Evolutionary conservation across 2,329 filamentous ascomycete species (phyloP), one percentile per base, ranked within the genome.

Genomic region (Fusarium lateritium): DNA sequence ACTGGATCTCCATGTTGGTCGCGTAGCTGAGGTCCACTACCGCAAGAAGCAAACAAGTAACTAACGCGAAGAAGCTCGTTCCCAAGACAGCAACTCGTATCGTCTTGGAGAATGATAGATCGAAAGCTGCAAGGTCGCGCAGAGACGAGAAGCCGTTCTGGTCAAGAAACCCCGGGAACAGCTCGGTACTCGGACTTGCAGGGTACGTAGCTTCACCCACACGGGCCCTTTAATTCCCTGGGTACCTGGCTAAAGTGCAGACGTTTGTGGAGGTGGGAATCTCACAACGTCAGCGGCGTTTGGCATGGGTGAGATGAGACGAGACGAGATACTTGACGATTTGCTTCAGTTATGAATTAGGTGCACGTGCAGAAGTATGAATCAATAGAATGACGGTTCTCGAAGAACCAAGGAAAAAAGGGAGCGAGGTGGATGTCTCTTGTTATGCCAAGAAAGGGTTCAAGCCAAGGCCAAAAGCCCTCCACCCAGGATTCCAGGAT

Each of bases 1-100:
- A 81, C 49, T 81, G 79, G 53, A 81, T 79, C 74, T 81, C 79
- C 79, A 81, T 81, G 49, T 56, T 67, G 53, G 51, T 24, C 24
- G 34, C 19, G 46, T 17, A n/a, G 22, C 46, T 24, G 26, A 55
- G 49, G 46, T 54, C 63, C 55, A 65, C 55, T 60, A 19, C 33
- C 54, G 47, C 31, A 61, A 43, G 34, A 38, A 42, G 39, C 34
- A 47, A 43, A 60, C 21, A 19, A 38, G 22, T 31, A 31, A 31
- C 28, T 31, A 31, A 31, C 10, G 28, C 28, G 10, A 31, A 10
- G 10, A 31, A 31, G 28, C 28, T 31, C 28, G 9, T 31, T 6
- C 22, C 39, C 34, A 19, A 57, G 24, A 24, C 15, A 33, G 11
- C 6, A 28, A 39, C 15, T 50, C 42, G 26, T 40, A 24, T 50